Evolutionary conservation across 257 asterid species (phyloP).

Genomic region (Solanum dulcamara): DNA sequence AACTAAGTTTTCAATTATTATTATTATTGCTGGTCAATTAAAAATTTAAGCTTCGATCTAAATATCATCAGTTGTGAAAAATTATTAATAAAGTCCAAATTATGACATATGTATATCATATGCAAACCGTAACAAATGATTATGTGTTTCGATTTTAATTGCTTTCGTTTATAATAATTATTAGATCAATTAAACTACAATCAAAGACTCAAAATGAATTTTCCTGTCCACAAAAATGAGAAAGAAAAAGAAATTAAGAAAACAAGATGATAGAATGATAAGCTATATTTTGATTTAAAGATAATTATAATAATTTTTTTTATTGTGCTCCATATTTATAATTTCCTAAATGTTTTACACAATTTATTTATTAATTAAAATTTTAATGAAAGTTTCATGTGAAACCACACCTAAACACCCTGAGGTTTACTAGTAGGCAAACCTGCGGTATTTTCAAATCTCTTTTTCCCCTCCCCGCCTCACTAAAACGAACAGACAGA

Average conservation of each 20-base stretch:
- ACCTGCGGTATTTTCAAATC: accelerated
- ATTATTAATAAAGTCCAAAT: not conserved
- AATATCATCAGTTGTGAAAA: not conserved
- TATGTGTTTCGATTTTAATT: not conserved
- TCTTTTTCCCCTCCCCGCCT: not conserved
- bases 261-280: not conserved
- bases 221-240: not conserved
- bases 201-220: not conserved
- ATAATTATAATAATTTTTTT: not conserved
- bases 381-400: not conserved
- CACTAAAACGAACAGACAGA: not conserved
- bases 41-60: not conserved
- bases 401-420: not conserved
- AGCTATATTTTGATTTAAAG: not conserved
- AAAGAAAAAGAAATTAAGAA: not conserved
- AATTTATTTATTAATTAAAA: not conserved
- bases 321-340: not conserved
- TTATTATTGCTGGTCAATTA: not conserved
- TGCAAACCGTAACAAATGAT: not conserved
- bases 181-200: not conserved
- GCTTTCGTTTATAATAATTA: not conserved
- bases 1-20: not conserved
- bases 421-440: not conserved
- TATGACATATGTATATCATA: not conserved
- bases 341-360: not conserved